A percentile compares a stretch with the other conserved stretches of the same genome.
phyloP scores from a whole-genome alignment of 78 protist genomes.

The Anaeramoeba ignava region DNA sequence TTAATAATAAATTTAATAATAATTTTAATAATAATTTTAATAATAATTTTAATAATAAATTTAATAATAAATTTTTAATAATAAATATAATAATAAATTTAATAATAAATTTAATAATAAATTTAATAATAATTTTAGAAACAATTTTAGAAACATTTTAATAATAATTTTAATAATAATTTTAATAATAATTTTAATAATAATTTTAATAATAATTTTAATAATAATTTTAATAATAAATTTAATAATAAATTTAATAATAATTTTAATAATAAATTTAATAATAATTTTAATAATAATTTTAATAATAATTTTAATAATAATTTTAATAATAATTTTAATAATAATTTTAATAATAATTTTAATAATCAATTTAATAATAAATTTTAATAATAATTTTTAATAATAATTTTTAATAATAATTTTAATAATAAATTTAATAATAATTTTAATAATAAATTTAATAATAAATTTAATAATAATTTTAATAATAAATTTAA shows the following conservation, averaged over 20 bases:
- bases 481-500: too few relatives aligned
- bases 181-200: conserved; percentile 2
- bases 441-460: neutral
- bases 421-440: neutral
- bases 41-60: neutral
- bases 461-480: neutral
- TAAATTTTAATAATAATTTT: neutral
- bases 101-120: neutral
- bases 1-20: neutral
- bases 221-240: conserved; percentile 1
- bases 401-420: neutral
- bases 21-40: conserved; percentile 1
- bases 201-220: neutral
- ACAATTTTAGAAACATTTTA: neutral
- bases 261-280: neutral
- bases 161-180: neutral
- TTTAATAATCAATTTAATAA: neutral
- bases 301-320: neutral
- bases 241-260: neutral
- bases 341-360: neutral
- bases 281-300: neutral
- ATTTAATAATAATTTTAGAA: neutral
- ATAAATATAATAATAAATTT: neutral
- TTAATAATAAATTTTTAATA: neutral
- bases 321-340: neutral